phyloP scores from a whole-genome alignment of 768 basidiomycete species.

The Kockovaella imperatae region DNA sequence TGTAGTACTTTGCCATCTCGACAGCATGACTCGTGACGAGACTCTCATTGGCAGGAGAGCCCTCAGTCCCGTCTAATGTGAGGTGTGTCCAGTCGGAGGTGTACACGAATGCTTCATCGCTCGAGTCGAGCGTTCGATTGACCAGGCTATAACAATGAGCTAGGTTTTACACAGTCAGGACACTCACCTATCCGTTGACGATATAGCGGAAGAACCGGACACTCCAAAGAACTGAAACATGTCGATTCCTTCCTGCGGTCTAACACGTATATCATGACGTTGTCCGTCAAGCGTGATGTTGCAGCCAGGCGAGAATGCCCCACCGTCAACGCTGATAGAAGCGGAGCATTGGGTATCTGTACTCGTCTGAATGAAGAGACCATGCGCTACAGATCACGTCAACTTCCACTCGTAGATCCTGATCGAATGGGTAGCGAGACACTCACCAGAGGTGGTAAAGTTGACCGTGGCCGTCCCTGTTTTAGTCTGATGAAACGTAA shows the following conservation, averaged over 20 bases:
- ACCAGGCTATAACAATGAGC: background rate
- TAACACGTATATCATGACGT: too few species aligned
- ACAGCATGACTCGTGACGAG: too few species aligned
- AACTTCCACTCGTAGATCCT: too few species aligned
- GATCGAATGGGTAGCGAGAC: too few species aligned
- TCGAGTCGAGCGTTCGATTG: background rate
- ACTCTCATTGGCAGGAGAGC: background rate
- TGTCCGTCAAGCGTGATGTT: too few species aligned
- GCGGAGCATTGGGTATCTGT: too few species aligned
- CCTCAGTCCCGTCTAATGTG: background rate
- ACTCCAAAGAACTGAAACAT: background rate
- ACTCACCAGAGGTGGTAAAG: constrained; percentile 31
- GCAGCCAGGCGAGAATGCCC: background rate
- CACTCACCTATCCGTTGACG: background rate
- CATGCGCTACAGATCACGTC: too few species aligned
- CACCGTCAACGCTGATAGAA: background rate
- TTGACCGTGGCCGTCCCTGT: constrained; percentile 4
- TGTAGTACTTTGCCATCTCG: constrained; percentile 14
- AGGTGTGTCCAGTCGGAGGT: constrained; percentile 14
- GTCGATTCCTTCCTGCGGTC: background rate
- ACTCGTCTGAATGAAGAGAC: too few species aligned
- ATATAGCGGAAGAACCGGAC: too few species aligned
- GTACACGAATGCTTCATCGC: background rate
- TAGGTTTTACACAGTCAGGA: background rate
- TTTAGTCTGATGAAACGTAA: constrained; percentile 24